Percentiles rank a stretch among this genome's conserved stretches.
phyloP scores from a whole-genome alignment of 2,329 filamentous ascomycete species.

The Fusarium newnesense region DNA sequence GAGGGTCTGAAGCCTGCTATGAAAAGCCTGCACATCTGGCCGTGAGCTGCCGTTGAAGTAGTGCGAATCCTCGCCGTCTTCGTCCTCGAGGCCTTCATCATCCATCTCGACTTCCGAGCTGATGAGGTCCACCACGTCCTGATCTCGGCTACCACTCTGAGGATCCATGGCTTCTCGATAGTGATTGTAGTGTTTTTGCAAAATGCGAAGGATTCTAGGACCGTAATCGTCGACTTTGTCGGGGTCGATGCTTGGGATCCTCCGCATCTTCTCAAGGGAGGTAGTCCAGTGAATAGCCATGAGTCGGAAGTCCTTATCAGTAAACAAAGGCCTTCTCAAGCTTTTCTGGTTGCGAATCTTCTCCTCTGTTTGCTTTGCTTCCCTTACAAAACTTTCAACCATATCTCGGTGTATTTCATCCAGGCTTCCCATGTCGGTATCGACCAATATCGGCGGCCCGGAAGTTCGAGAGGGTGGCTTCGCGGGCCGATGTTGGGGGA shows the following conservation, averaged over 20 bases:
- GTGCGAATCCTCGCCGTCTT: conserved; percentile 56
- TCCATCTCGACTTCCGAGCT: conserved; percentile 56
- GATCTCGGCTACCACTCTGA: conserved; percentile 32
- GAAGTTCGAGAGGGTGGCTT: conserved; percentile 48
- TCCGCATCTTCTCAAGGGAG: conserved; percentile 68
- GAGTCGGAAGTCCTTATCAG: conserved; percentile 73
- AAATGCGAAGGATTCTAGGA: conserved; percentile 66
- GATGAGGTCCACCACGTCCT: conserved; percentile 66
- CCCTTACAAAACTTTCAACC: conserved; percentile 71
- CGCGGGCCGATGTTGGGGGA: conserved; percentile 52
- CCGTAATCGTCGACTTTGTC: conserved; percentile 73
- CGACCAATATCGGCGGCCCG: conserved; percentile 68
- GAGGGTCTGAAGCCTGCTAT: conserved; percentile 47
- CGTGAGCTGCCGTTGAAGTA: conserved; percentile 54
- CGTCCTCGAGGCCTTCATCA: conserved; percentile 51
- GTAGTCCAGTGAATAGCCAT: conserved; percentile 79
- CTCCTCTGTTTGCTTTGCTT: conserved; percentile 70
- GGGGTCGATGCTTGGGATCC: conserved; percentile 70
- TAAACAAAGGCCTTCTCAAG: conserved; percentile 71
- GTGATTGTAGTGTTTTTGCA: conserved; percentile 58
- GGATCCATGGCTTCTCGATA: conserved; percentile 64
- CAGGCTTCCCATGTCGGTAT: conserved; percentile 64
- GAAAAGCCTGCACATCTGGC: conserved; percentile 50
- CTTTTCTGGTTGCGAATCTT: conserved; percentile 68
- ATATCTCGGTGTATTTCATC: conserved; percentile 70